phyloP scores from a whole-genome alignment of 2,329 filamentous ascomycete genomes.

The Alternaria consortialis region DNA sequence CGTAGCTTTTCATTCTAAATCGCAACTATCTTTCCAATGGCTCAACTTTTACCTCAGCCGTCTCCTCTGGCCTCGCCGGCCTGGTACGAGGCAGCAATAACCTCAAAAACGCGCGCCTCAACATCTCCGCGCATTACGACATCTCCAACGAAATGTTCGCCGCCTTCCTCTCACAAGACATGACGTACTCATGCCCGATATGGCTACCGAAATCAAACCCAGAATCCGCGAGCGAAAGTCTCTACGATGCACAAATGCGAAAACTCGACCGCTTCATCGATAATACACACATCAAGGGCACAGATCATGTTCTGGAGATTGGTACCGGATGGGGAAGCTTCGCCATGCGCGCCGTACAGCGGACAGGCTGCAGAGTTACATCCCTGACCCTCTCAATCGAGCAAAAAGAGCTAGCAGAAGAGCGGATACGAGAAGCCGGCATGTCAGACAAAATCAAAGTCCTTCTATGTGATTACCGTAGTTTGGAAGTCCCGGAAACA shows the following conservation, averaged over 20 bases:
- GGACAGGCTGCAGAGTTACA: conserved; percentile 74
- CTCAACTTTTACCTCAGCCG: conserved; percentile 67
- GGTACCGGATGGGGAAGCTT: conserved; percentile 80
- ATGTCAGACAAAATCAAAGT: conserved; percentile 70
- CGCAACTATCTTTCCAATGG: conserved; percentile 71
- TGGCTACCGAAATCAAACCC: conserved; percentile 62
- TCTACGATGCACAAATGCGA: conserved; percentile 72
- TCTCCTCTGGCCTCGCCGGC: conserved; percentile 66
- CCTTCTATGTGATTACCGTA: conserved; percentile 73
- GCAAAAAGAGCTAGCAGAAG: conserved; percentile 73
- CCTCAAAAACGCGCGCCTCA: conserved; percentile 63
- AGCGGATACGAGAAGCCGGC: conserved; percentile 69
- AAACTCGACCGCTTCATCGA: conserved; percentile 73
- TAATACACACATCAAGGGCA: conserved; percentile 68
- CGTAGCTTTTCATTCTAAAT: conserved; percentile 74
- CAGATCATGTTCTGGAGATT: conserved; percentile 77
- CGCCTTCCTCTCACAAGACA: conserved; percentile 76
- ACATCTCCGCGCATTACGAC: conserved; percentile 78
- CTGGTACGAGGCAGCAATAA: conserved; percentile 60
- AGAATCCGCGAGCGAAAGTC: conserved; percentile 60
- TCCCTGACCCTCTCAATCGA: conserved; percentile 73
- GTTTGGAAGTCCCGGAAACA: conserved; percentile 60
- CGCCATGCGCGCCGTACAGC: conserved; percentile 72
- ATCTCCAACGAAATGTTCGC: conserved; percentile 80
- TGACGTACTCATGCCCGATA: conserved; percentile 78